Conservation (phyloP, 1,284 basidiomycete species). For the Rhodotorula glutinis region DNA sequence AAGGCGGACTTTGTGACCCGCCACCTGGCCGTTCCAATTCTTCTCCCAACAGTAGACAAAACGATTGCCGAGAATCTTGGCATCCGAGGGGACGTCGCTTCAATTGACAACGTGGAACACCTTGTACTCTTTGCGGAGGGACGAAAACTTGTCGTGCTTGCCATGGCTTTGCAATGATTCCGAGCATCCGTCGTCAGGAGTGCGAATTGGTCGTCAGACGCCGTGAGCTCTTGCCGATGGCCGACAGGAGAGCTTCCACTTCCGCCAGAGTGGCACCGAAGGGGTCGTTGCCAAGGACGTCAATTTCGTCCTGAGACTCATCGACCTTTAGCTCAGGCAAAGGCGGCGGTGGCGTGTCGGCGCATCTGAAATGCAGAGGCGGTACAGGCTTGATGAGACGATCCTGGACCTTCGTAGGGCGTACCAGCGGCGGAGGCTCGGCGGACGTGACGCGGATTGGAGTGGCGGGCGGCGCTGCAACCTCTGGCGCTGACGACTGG, state of each 20-base stretch:
- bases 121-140: background rate
- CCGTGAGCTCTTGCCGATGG: background rate
- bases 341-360: background rate
- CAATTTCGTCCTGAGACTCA: conserved; percentile 1
- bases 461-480: background rate
- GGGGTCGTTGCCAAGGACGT: conserved; percentile 2
- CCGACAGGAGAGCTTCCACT: background rate
- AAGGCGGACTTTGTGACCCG: conserved; percentile 50
- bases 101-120: conserved; percentile 1
- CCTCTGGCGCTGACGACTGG: background rate
- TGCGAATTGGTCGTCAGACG: background rate
- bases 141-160: background rate
- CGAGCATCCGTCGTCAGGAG: background rate
- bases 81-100: conserved; percentile 33
- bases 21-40: conserved; percentile 46
- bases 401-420: too few relatives aligned
- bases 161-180: background rate
- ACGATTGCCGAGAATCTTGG: conserved; percentile 43
- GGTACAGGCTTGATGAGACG: background rate
- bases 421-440: background rate
- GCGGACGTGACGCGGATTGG: background rate
- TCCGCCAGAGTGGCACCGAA: background rate
- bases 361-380: background rate
- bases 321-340: background rate
- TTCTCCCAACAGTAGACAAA: conserved; percentile 52